Conservation (phyloP, 2,329 filamentous ascomycete species). For the Ceratocystiopsis brevicomis region DNA sequence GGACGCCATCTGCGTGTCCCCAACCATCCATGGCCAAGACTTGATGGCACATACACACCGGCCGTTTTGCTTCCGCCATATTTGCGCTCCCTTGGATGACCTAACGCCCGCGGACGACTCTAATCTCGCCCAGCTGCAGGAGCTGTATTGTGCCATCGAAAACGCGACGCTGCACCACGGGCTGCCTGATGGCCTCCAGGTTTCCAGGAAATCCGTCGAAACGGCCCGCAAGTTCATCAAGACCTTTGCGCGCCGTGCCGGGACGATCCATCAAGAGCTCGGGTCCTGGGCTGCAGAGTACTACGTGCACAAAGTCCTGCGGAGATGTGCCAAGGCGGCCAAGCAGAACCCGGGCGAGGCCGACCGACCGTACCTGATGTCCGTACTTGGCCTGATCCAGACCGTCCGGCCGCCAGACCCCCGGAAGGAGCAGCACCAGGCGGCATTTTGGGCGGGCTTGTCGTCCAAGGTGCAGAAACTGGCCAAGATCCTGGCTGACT, state of each 20-base stretch:
- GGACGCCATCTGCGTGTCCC: constrained; percentile 49
- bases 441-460: not conserved
- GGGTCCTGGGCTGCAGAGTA: constrained; percentile 51
- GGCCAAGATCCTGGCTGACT: constrained; percentile 28
- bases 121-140: constrained; percentile 25
- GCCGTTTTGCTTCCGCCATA: constrained; percentile 31
- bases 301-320: constrained; percentile 36
- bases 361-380: constrained; percentile 27
- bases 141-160: not conserved
- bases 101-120: not conserved
- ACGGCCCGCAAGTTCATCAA: constrained; percentile 27
- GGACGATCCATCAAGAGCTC: constrained; percentile 34
- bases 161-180: not conserved
- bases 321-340: constrained; percentile 4
- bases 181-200: not conserved
- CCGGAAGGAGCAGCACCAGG: not conserved
- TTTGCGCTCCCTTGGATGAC: constrained; percentile 19
- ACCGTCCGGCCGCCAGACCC: not conserved
- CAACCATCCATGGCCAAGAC: constrained; percentile 48
- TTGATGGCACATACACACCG: constrained; percentile 48
- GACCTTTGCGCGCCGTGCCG: constrained; percentile 29
- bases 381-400: constrained; percentile 18
- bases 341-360: not conserved
- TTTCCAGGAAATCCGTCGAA: not conserved
- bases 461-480: constrained; percentile 41